phyloP scores from a whole-genome alignment of 129 eudicot genomes.

The Pulicaria dysenterica region DNA sequence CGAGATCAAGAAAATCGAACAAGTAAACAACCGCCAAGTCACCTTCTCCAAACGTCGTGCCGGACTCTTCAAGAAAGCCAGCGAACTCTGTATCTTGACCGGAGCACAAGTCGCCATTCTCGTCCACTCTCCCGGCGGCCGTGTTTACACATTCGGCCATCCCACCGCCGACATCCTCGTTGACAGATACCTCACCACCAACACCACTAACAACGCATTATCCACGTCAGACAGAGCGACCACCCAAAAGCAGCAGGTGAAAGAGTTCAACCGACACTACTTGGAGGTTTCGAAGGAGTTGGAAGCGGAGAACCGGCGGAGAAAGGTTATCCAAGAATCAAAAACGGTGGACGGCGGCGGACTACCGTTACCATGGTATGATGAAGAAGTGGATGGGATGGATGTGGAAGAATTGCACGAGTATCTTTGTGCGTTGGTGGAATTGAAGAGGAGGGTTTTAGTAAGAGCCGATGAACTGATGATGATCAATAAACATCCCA shows the following conservation, averaged over 20 bases:
- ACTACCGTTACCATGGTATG: slow-evolving; percentile 24
- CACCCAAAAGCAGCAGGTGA: neutral
- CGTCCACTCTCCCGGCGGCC: slow-evolving; percentile 35
- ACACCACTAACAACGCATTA: neutral
- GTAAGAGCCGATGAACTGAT: slow-evolving; percentile 34
- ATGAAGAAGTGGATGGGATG: slow-evolving; percentile 19
- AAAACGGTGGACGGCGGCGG: slow-evolving; percentile 4
- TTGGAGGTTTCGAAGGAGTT: slow-evolving; percentile 24
- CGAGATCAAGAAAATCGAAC: slow-evolving; percentile 36
- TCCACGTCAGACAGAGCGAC: neutral
- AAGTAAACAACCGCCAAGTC: slow-evolving; percentile 32
- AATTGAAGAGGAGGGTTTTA: slow-evolving; percentile 31
- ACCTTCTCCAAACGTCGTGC: slow-evolving; percentile 37
- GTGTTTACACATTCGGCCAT: slow-evolving; percentile 27
- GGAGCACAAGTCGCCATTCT: slow-evolving; percentile 28
- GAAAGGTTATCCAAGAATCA: neutral
- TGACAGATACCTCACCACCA: slow-evolving; percentile 16
- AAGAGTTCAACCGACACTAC: slow-evolving; percentile 34
- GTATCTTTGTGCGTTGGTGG: slow-evolving; percentile 28
- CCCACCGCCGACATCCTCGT: slow-evolving; percentile 25
- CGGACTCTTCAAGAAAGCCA: slow-evolving; percentile 38
- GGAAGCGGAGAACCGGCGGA: slow-evolving; percentile 31
- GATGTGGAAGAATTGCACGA: slow-evolving; percentile 26
- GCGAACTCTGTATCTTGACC: slow-evolving; percentile 39
- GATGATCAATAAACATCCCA: slow-evolving; percentile 30